phyloP scores from a whole-genome alignment of 164 flowering plant species.

The Piper betle region DNA sequence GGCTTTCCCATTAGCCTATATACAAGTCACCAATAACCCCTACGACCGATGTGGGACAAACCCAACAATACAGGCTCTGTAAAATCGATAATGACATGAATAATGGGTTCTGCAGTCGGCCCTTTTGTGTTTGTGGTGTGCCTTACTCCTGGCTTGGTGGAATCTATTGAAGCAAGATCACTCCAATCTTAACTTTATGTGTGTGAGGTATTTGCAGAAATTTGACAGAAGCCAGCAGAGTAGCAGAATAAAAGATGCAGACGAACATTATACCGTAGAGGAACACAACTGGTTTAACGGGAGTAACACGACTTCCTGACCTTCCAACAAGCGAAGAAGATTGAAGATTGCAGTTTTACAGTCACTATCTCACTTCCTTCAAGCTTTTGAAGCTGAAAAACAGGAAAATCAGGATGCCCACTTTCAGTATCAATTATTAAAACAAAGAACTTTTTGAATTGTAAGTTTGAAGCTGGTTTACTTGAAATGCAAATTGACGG shows the following conservation, averaged over 20 bases:
- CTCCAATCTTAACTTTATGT: too few relatives aligned
- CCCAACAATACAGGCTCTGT: conserved; percentile 48
- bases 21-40: too few relatives aligned
- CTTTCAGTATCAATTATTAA: too few relatives aligned
- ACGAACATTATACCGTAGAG: conserved; percentile 31
- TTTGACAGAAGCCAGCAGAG: background rate
- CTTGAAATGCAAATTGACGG: conserved; percentile 34
- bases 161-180: conserved; percentile 21
- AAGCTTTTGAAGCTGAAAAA: conserved; percentile 33
- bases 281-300: conserved; percentile 26
- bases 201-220: background rate
- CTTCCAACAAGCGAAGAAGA: conserved; percentile 22
- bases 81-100: conserved; percentile 40
- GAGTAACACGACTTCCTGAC: conserved; percentile 35
- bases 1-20: too few relatives aligned
- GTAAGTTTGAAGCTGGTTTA: conserved; percentile 8
- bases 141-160: conserved; percentile 27
- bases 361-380: conserved; percentile 30
- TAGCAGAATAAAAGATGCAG: background rate
- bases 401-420: background rate
- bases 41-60: too few relatives aligned
- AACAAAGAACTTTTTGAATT: background rate
- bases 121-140: conserved; percentile 26
- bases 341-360: conserved; percentile 22
- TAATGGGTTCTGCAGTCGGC: conserved; percentile 22